phyloP scores from a whole-genome alignment of 306 rosid species.

The Calophaca sinica region DNA sequence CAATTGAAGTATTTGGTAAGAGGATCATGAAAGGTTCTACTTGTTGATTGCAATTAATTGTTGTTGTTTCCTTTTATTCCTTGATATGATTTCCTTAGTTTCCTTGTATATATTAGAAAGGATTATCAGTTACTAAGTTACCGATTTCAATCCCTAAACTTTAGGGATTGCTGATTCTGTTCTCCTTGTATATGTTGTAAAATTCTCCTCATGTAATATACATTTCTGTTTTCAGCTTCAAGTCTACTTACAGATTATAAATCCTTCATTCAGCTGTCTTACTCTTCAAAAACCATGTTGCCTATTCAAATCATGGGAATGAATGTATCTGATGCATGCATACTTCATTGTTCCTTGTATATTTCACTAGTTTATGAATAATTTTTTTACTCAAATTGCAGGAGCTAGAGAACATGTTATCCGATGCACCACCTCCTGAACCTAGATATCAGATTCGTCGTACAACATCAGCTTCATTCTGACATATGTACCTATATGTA shows the following conservation, averaged over 20 bases:
- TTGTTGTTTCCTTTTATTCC: not conserved
- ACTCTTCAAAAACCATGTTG: too few relatives aligned
- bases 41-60: not conserved
- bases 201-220: not conserved
- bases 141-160: not conserved
- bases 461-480: constrained; percentile 77
- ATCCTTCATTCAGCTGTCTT: too few relatives aligned
- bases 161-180: not conserved
- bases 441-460: constrained; percentile 90
- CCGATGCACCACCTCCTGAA: constrained; percentile 66
- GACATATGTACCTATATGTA: constrained; percentile 43
- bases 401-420: constrained; percentile 76
- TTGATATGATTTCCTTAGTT: not conserved
- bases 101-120: not conserved
- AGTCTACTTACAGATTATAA: too few relatives aligned
- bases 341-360: too few relatives aligned
- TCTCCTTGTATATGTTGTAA: not conserved
- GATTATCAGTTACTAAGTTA: not conserved
- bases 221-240: too few relatives aligned
- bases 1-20: constrained; percentile 16
- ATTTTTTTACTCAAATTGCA: constrained; percentile 48
- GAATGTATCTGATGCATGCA: too few relatives aligned
- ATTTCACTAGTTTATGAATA: not conserved
- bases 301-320: too few relatives aligned
- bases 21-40: not conserved